phyloP scores from a whole-genome alignment of 2,329 filamentous ascomycete genomes.

The Dichotomopilus funicola region DNA sequence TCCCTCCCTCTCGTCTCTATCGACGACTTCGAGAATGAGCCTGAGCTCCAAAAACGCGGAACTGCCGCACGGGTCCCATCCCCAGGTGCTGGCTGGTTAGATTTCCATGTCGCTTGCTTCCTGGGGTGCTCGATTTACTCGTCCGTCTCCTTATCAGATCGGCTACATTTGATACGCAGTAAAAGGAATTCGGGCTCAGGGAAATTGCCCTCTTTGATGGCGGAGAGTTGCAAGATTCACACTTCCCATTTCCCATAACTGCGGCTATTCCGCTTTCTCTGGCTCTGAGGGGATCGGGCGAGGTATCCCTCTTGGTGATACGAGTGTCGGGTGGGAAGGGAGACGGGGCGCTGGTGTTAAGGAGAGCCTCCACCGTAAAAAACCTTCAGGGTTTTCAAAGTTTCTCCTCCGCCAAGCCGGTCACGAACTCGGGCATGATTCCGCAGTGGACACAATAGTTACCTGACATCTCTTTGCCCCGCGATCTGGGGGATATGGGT shows the following conservation, averaged over 20 bases:
- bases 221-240: too few relatives aligned
- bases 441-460: background rate
- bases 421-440: background rate
- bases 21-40: too few relatives aligned
- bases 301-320: too few relatives aligned
- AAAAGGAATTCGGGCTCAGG: background rate
- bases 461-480: background rate
- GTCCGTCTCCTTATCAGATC: background rate
- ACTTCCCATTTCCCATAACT: too few relatives aligned
- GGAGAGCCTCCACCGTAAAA: too few relatives aligned
- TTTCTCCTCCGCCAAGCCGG: too few relatives aligned
- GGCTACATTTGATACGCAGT: background rate
- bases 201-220: background rate
- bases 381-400: too few relatives aligned
- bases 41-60: background rate
- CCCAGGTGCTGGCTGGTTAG: constrained; percentile 6
- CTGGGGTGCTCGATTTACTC: background rate
- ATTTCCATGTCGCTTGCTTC: background rate
- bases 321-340: too few relatives aligned
- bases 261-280: too few relatives aligned
- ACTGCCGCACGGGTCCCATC: constrained; percentile 7
- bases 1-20: background rate
- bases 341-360: too few relatives aligned
- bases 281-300: too few relatives aligned
- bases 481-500: background rate